phyloP scores from a whole-genome alignment of 768 basidiomycete species.

The Butyriboletus loyo region DNA sequence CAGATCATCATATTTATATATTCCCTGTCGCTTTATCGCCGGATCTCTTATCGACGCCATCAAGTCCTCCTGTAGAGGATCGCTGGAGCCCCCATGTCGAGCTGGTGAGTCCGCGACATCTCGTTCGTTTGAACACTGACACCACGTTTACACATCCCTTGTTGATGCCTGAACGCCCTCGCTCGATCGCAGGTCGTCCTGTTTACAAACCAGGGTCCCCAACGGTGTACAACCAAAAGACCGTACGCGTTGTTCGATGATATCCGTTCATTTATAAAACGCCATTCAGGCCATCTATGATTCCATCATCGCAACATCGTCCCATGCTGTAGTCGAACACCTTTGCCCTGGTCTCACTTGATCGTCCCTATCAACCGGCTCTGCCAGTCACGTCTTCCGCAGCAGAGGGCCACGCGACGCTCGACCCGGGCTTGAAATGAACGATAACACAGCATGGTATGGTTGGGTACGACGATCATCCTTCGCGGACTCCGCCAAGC shows the following conservation, averaged over 20 bases:
- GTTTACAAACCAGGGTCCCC: neutral
- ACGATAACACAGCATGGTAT: neutral
- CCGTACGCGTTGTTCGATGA: neutral
- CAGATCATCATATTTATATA: neutral
- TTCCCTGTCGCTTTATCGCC: neutral
- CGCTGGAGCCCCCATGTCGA: neutral
- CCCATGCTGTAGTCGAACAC: neutral
- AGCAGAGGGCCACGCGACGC: neutral
- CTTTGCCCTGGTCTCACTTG: neutral
- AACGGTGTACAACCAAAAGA: neutral
- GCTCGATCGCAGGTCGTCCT: neutral
- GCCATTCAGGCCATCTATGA: neutral
- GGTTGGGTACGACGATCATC: neutral
- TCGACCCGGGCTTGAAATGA: neutral
- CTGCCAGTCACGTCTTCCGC: neutral
- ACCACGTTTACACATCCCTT: neutral
- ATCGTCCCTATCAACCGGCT: neutral
- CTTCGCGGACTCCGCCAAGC: too few species aligned
- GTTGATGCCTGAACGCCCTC: neutral
- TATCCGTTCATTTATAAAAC: neutral
- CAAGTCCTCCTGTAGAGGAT: too few species aligned
- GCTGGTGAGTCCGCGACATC: neutral
- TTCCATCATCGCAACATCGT: neutral
- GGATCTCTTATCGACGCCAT: neutral
- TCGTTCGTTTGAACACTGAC: too few species aligned